phyloP scores from a whole-genome alignment of 805 yeast species.

The Ogataea naganishii region DNA sequence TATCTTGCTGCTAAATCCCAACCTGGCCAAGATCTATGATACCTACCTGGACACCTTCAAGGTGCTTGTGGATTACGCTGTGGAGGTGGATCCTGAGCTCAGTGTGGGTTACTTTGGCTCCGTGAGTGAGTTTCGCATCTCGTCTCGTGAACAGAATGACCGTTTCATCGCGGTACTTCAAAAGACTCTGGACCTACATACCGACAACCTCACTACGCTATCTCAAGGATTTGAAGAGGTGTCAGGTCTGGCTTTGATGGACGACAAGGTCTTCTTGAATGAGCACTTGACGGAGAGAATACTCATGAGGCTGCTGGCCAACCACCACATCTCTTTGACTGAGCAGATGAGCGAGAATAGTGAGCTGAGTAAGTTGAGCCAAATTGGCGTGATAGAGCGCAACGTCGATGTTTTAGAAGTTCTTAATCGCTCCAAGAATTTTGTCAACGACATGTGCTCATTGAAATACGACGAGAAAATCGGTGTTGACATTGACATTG shows the following conservation, averaged over 20 bases:
- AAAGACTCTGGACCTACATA: conserved; percentile 63
- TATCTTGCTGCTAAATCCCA: conserved; percentile 78
- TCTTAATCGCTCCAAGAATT: conserved; percentile 54
- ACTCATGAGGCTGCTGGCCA: conserved; percentile 77
- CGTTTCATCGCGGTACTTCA: conserved; percentile 44
- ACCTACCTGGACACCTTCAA: conserved; percentile 65
- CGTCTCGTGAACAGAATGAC: conserved; percentile 43
- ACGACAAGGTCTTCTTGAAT: conserved; percentile 45
- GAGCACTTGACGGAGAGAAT: conserved; percentile 77
- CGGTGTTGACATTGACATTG: conserved; percentile 42
- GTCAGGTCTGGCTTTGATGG: conserved; percentile 24
- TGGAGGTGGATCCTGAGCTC: conserved; percentile 15
- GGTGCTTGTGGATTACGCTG: conserved; percentile 29
- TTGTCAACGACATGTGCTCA: conserved; percentile 76
- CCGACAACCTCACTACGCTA: conserved; percentile 74
- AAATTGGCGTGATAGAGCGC: conserved; percentile 60
- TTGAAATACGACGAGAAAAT: conserved; percentile 78
- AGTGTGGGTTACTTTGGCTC: conserved; percentile 20
- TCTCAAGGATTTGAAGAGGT: conserved; percentile 72
- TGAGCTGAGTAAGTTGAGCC: conserved; percentile 28
- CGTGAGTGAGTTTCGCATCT: conserved; percentile 26
- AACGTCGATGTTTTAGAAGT: conserved; percentile 55
- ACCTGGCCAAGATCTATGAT: conserved; percentile 69
- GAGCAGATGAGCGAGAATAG: conserved; percentile 26
- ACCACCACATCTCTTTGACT: conserved; percentile 70